Conservation (phyloP, 371 early-diverging fungal species). For the Mucor piriformis region DNA sequence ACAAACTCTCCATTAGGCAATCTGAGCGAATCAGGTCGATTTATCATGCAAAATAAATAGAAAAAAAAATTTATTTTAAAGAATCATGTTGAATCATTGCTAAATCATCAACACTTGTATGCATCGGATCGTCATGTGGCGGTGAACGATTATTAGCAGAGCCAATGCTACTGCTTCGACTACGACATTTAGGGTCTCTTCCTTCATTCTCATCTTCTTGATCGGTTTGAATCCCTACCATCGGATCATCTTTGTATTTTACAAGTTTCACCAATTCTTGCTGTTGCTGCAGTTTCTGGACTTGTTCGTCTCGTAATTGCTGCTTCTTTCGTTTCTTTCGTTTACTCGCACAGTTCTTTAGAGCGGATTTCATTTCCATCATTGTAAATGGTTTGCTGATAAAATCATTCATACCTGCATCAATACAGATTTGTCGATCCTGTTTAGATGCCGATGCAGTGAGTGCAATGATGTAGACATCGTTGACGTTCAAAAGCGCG, state of each 20-base stretch:
- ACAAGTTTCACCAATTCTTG: not conserved
- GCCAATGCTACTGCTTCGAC: not conserved
- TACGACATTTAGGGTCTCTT: not conserved
- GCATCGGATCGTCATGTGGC: too few species aligned
- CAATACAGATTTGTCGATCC: conserved; percentile 62
- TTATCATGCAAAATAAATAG: too few species aligned
- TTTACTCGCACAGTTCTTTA: conserved; percentile 32
- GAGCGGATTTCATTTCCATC: conserved; percentile 56
- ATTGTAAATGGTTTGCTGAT: conserved; percentile 63
- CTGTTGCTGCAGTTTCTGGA: not conserved
- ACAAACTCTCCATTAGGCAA: too few species aligned
- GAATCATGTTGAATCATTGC: too few species aligned
- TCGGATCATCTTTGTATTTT: not conserved
- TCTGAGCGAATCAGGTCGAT: too few species aligned
- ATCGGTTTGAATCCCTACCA: not conserved
- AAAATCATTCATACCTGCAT: conserved; percentile 67
- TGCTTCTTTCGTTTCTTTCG: conserved; percentile 15
- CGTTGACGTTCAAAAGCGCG: conserved; percentile 33
- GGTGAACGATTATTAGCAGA: not conserved
- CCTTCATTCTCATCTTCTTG: not conserved
- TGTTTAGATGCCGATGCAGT: conserved; percentile 61
- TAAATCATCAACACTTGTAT: too few species aligned
- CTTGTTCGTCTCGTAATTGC: conserved; percentile 3
- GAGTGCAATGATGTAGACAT: conserved; percentile 62
- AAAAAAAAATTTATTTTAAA: too few species aligned